Percentiles rank a stretch among this genome's conserved stretches.
Evolutionary conservation across 768 basidiomycete genomes (phyloP).

Genomic region (Sutorius australiensis): DNA sequence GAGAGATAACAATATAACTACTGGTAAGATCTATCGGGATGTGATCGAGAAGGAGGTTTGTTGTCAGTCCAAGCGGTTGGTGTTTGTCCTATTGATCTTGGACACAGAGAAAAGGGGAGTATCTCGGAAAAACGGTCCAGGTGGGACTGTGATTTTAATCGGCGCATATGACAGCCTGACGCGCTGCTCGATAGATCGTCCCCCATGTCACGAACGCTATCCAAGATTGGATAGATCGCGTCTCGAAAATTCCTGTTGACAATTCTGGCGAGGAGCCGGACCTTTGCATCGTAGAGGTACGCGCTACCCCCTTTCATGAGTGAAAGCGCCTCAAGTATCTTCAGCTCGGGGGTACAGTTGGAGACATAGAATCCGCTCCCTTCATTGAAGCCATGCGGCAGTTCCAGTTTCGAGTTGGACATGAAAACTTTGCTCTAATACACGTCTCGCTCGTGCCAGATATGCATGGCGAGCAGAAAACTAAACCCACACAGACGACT

Average conservation of each 20-base stretch:
- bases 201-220: constrained; percentile 96
- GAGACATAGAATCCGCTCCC: constrained; percentile 97
- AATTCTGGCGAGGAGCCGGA: constrained; percentile 91
- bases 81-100: constrained; percentile 9
- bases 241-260: constrained; percentile 92
- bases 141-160: constrained; percentile 36
- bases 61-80: constrained; percentile 1
- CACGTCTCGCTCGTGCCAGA: constrained; percentile 98
- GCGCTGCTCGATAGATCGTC: constrained; percentile 58
- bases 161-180: constrained; percentile 5
- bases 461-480: constrained; percentile 98
- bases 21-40: constrained; percentile 94
- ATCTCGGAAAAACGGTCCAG: constrained; percentile 96
- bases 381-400: constrained; percentile 99
- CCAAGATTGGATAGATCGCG: constrained; percentile 97
- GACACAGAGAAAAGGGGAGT: constrained; percentile 71
- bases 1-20: constrained; percentile 96
- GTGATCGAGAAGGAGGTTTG: constrained; percentile 96
- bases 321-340: constrained; percentile 1
- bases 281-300: constrained; percentile 95
- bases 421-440: constrained; percentile 94
- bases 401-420: constrained; percentile 97
- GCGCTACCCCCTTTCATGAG: constrained; percentile 13
- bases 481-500: constrained; percentile 97
- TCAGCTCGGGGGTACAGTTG: constrained; percentile 97